phyloP scores from a whole-genome alignment of 2,329 filamentous ascomycete species.

The Fusarium chlamydosporum region DNA sequence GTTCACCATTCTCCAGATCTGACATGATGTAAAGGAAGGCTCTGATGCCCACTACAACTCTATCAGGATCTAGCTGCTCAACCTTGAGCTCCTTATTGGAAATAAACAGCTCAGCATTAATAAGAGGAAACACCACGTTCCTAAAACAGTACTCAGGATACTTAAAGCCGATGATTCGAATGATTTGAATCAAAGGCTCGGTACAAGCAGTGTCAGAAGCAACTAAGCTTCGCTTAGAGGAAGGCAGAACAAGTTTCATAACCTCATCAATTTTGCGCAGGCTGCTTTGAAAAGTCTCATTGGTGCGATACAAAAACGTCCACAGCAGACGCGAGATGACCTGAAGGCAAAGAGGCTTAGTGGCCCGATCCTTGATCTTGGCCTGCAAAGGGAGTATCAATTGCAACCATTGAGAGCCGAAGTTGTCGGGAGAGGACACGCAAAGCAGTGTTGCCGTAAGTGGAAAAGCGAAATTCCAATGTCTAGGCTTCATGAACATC shows the following conservation, averaged over 20 bases:
- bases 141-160: slow-evolving; percentile 94
- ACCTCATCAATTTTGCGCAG: slow-evolving; percentile 91
- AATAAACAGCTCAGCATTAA: slow-evolving; percentile 91
- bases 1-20: slow-evolving; percentile 88
- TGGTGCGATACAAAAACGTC: slow-evolving; percentile 91
- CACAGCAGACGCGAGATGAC: slow-evolving; percentile 91
- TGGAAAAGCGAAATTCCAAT: slow-evolving; percentile 92
- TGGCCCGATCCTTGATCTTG: slow-evolving; percentile 85
- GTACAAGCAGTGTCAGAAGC: slow-evolving; percentile 87
- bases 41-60: slow-evolving; percentile 96
- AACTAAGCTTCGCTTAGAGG: slow-evolving; percentile 82
- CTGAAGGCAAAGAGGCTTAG: slow-evolving; percentile 84
- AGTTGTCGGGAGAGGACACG: slow-evolving; percentile 86
- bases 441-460: slow-evolving; percentile 89
- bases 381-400: slow-evolving; percentile 82
- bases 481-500: slow-evolving; percentile 90
- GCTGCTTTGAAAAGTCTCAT: slow-evolving; percentile 76
- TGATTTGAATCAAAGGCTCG: slow-evolving; percentile 92
- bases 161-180: slow-evolving; percentile 93
- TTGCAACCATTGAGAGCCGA: slow-evolving; percentile 88
- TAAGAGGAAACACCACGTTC: slow-evolving; percentile 92
- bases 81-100: slow-evolving; percentile 83
- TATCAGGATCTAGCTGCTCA: slow-evolving; percentile 94
- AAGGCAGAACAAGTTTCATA: slow-evolving; percentile 84
- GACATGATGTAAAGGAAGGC: slow-evolving; percentile 94